These are phyloP conservation scores for Pythium volutum DNA, from an alignment of 352 stramenopile genomes.

Conservation along the genomic window DNA sequence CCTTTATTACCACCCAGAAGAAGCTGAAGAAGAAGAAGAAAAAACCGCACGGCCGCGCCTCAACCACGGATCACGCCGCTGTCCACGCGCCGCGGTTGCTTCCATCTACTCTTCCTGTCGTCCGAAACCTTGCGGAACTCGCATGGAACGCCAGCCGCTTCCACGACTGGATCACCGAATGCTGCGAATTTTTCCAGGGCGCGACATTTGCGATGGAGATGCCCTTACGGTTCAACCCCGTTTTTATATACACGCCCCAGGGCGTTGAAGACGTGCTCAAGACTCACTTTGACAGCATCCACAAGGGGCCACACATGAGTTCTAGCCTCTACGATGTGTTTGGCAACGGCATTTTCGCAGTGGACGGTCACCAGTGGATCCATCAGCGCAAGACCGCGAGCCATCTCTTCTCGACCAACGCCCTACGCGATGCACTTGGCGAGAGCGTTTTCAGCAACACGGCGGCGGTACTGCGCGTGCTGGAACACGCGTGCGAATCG, in stretches of 20 bases:
- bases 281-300: conserved; percentile 22
- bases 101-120: conserved; percentile 22
- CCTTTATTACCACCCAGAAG: background rate
- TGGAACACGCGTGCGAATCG: conserved; percentile 14
- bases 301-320: conserved; percentile 10
- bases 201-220: conserved; percentile 35
- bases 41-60: no score
- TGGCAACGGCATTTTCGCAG: conserved; percentile 25
- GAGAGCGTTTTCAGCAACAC: background rate
- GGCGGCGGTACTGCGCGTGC: background rate
- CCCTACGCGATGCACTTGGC: conserved; percentile 37
- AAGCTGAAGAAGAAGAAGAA: background rate
- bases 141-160: conserved; percentile 25
- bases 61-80: background rate
- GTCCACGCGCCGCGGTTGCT: background rate
- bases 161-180: conserved; percentile 43
- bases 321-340: conserved; percentile 14
- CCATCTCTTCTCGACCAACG: conserved; percentile 43
- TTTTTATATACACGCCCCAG: conserved; percentile 35
- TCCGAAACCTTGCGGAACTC: conserved; percentile 41
- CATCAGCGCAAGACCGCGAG: conserved; percentile 52
- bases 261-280: conserved; percentile 26
- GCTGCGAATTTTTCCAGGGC: conserved; percentile 31
- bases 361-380: conserved; percentile 25
- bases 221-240: conserved; percentile 30